Evolutionary conservation across 345 rosid genomes (phyloP).

Genomic region (Passiflora organensis): DNA sequence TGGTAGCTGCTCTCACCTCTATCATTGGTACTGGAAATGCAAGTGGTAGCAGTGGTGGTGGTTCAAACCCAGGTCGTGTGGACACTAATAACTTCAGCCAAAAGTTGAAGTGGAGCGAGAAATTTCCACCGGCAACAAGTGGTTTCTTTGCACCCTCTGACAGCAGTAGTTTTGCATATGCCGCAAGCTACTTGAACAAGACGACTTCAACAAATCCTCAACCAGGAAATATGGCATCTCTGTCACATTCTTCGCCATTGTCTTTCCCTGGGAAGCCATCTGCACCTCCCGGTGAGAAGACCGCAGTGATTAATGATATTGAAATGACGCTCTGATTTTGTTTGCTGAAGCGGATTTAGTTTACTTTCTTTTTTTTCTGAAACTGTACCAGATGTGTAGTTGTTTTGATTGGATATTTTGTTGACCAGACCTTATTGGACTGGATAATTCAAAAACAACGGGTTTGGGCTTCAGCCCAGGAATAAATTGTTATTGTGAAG

Average conservation of each 20-base stretch:
- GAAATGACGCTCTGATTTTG: too few species aligned
- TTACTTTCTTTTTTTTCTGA: too few species aligned
- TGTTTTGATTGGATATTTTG: too few species aligned
- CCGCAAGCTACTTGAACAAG: conserved; percentile 31
- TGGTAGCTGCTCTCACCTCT: conserved; percentile 67
- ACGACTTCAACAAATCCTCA: conserved; percentile 23
- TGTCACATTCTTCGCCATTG: conserved; percentile 30
- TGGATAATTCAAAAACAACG: too few species aligned
- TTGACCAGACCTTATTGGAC: too few species aligned
- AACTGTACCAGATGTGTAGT: too few species aligned
- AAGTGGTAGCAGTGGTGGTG: conserved; percentile 1
- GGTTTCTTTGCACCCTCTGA: too few species aligned
- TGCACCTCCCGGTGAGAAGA: conserved; percentile 30
- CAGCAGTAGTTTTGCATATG: too few species aligned
- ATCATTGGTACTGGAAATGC: conserved; percentile 32
- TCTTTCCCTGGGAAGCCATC: conserved; percentile 33
- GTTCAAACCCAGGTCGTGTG: neutral
- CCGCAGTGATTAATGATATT: conserved; percentile 13
- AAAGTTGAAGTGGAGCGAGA: conserved; percentile 25
- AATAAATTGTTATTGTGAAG: too few species aligned
- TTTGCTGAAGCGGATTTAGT: too few species aligned
- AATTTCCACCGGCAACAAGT: conserved; percentile 13
- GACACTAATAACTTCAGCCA: conserved; percentile 9
- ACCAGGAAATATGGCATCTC: conserved; percentile 26
- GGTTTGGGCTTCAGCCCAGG: too few species aligned